Evolutionary conservation across 2,329 filamentous ascomycete genomes (phyloP).

Genomic region (Claviceps pazoutovae): DNA sequence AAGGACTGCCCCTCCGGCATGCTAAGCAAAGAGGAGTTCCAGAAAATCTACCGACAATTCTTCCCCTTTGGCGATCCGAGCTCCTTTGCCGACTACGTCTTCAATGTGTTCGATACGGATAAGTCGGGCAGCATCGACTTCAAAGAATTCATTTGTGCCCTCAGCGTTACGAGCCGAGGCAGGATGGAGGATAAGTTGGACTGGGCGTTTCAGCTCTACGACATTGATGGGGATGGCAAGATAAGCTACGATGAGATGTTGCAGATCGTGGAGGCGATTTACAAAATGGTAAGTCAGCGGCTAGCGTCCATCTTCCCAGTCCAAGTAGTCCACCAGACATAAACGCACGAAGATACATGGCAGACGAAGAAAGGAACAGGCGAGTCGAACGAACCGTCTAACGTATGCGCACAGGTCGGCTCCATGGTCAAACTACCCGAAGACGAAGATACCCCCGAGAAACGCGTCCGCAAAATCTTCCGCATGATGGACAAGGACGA

Average conservation of each 20-base stretch:
- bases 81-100: constrained; percentile 96
- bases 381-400: too few species aligned
- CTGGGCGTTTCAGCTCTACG: constrained; percentile 98
- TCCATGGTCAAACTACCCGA: constrained; percentile 98
- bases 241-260: constrained; percentile 99
- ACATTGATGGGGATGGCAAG: constrained; percentile 97
- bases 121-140: constrained; percentile 97
- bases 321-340: too few species aligned
- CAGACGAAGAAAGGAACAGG: too few species aligned
- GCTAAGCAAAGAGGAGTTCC: constrained; percentile 96
- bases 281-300: constrained; percentile 72
- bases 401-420: constrained; percentile 51
- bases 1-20: constrained; percentile 97
- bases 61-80: constrained; percentile 97
- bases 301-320: neutral
- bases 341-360: too few species aligned
- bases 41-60: constrained; percentile 99
- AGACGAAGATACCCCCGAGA: constrained; percentile 97
- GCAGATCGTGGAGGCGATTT: constrained; percentile 95
- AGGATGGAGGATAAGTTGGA: constrained; percentile 99
- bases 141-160: constrained; percentile 97
- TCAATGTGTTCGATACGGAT: constrained; percentile 97
- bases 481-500: constrained; percentile 99
- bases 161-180: constrained; percentile 91
- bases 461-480: constrained; percentile 96